Evolutionary conservation across 2,329 filamentous ascomycete genomes (phyloP).

Genomic region (Ceratocystis huliohia): DNA sequence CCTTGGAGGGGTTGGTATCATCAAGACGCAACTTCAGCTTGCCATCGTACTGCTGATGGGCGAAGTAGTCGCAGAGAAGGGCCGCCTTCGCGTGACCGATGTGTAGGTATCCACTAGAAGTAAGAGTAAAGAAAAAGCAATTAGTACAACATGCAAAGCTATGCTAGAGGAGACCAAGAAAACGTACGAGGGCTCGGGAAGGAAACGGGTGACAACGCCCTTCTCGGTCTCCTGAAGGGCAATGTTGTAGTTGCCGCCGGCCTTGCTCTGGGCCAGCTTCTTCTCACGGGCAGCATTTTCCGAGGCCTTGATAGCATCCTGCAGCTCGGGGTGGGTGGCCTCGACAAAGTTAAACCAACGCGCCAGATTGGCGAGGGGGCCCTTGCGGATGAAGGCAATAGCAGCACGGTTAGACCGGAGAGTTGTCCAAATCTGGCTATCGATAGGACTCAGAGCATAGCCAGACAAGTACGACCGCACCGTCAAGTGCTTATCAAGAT

Average conservation of each 20-base stretch:
- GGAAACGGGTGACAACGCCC: conserved; percentile 83
- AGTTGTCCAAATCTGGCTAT: conserved; percentile 71
- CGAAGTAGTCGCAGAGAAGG: conserved; percentile 91
- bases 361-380: conserved; percentile 59
- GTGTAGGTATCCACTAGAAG: conserved; percentile 63
- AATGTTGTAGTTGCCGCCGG: conserved; percentile 80
- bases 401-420: conserved; percentile 77
- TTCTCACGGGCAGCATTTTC: conserved; percentile 58
- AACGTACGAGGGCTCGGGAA: conserved; percentile 77
- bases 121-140: neutral
- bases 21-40: conserved; percentile 87
- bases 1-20: conserved; percentile 93
- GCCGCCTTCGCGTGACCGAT: conserved; percentile 94
- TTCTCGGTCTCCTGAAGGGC: conserved; percentile 72
- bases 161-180: neutral
- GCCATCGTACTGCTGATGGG: conserved; percentile 83
- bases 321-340: conserved; percentile 64
- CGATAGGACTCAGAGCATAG: conserved; percentile 62
- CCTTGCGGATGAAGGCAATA: conserved; percentile 67
- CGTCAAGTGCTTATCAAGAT: conserved; percentile 76
- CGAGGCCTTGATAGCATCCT: conserved; percentile 54
- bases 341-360: conserved; percentile 86
- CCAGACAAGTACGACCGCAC: conserved; percentile 78
- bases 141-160: neutral
- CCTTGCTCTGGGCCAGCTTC: conserved; percentile 56